phyloP scores from a whole-genome alignment of 2,329 filamentous ascomycete species.

The Conoideocrella luteorostrata region DNA sequence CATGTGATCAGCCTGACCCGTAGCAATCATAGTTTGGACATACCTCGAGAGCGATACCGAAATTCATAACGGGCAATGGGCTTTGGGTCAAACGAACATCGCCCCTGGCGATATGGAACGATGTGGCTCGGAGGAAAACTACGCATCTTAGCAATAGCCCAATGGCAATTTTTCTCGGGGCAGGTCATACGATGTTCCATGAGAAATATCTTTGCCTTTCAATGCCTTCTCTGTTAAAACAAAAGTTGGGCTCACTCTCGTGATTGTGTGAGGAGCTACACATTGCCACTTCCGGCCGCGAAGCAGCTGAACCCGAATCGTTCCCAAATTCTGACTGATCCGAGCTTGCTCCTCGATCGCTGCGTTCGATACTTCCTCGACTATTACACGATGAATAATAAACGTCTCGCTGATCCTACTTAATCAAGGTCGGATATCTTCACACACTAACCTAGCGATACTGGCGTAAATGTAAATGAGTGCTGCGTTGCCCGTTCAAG shows the following conservation, averaged over 20 bases:
- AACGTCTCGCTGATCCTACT: too few species aligned
- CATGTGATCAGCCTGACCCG: too few species aligned
- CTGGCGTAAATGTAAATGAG: neutral
- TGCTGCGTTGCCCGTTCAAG: neutral
- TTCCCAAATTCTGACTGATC: conserved; percentile 11
- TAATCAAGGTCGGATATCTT: neutral
- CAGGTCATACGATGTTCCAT: conserved; percentile 15
- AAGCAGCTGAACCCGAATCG: conserved; percentile 7
- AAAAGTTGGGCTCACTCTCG: neutral
- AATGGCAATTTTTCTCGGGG: neutral
- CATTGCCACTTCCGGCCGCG: accelerated
- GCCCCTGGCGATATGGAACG: too few species aligned
- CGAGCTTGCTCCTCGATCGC: neutral
- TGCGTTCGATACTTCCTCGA: conserved; percentile 7
- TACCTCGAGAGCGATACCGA: conserved; percentile 17
- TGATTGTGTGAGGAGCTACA: accelerated
- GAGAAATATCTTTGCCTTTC: conserved; percentile 21
- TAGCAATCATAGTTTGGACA: neutral
- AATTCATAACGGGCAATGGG: conserved; percentile 11
- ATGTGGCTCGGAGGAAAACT: neutral
- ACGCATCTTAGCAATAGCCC: neutral
- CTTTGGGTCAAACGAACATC: too few species aligned
- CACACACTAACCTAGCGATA: neutral
- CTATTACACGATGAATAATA: neutral
- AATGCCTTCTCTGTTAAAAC: conserved; percentile 17